Evolutionary conservation across 495 filamentous ascomycete genomes (phyloP), one percentile per base, ranked within the genome.

Genomic region (Xylaria longipes): DNA sequence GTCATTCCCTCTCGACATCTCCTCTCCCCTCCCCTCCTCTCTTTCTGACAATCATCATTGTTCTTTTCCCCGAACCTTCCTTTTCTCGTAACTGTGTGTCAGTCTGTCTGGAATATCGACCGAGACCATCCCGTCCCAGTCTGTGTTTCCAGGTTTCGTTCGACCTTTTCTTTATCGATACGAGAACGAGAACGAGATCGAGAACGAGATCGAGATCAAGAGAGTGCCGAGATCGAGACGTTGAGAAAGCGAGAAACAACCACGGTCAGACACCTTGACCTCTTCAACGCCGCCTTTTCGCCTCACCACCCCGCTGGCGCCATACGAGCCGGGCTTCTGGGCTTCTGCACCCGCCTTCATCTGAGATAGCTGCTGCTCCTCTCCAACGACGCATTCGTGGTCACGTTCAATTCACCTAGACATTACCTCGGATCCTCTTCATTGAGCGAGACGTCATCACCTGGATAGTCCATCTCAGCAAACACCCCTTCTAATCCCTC

Each of bases 101-200:
- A 71, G 72, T 71, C 73, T 56, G 72, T 71, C 73, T 56, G 71
- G 60, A 72, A 76, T 73, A 68, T 77, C 71, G 69, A 65, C 73
- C 54, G 57, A 56, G 33, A 20, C 68, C 20, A 17, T 35, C 37
- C 37, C 35, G 60, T 64, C 70, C 72, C 52, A 65, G 67, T 77
- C 74, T 2, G 52, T 46, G 64, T 63, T 69, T 68, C 70, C 72
- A 68, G 71, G 41, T 65, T 69, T 65, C 45, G 43, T 66, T 71
- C 76, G 33, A 35, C 41, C 31, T 22, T 73, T 62, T 68, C 74
- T 56, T 56, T 31, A 73, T 69, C 65, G 52, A 57, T n/a, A 43
- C 65, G 65, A 70, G n/a, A 52, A n/a, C 68, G 58, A 64, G 15
- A 25, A 33, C 66, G 48, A 67, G 33, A 17, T 3, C 33, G 27